Evolutionary conservation across 139 green algal genomes (phyloP).

Genomic region (Volvox africanus): DNA sequence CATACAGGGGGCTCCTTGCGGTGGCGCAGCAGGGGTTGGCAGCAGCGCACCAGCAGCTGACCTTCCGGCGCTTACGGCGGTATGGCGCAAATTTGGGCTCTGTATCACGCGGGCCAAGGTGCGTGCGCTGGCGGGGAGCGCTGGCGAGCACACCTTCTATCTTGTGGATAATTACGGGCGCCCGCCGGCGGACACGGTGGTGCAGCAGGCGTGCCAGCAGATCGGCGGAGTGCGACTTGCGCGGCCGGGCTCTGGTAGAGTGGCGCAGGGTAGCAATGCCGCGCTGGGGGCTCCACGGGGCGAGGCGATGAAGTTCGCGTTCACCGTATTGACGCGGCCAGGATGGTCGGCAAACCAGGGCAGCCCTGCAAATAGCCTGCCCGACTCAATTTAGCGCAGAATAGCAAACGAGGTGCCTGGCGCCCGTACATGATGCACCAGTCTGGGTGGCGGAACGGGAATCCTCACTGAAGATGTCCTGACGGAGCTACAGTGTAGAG

Average conservation of each 20-base stretch:
- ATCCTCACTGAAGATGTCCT: too few relatives aligned
- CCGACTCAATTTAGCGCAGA: slow-evolving; percentile 13
- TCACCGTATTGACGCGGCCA: slow-evolving; percentile 1
- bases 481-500: too few relatives aligned
- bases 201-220: slow-evolving; percentile 43
- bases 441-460: too few relatives aligned
- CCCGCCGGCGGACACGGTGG: slow-evolving; percentile 31
- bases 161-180: slow-evolving; percentile 24
- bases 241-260: neutral
- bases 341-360: neutral
- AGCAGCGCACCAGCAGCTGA: neutral
- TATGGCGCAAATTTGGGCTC: slow-evolving; percentile 62
- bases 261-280: neutral
- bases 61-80: slow-evolving; percentile 57
- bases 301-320: slow-evolving; percentile 2
- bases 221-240: slow-evolving; percentile 39
- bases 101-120: slow-evolving; percentile 67
- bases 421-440: too few relatives aligned
- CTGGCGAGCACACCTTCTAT: slow-evolving; percentile 43
- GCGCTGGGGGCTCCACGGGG: neutral
- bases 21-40: neutral
- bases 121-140: neutral
- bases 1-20: slow-evolving; percentile 54
- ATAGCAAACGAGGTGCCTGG: too few relatives aligned
- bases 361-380: neutral